Conservation (phyloP, 1,284 basidiomycete genomes). For the Bjerkandera adusta region DNA sequence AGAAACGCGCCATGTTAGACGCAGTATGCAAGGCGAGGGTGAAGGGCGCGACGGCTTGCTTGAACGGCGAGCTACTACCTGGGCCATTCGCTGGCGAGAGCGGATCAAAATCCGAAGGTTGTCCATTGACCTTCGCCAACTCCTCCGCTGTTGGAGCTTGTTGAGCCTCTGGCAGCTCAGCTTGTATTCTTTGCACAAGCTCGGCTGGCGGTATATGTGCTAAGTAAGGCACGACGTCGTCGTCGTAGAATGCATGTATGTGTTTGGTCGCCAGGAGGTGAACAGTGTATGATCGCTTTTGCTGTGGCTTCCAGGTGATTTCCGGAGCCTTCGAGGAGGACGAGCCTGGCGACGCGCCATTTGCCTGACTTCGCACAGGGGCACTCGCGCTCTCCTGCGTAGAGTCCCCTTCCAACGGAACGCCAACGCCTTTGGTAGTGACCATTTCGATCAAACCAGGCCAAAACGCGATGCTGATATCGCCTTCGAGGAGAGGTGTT, state of each 20-base stretch:
- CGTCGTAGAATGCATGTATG: slow-evolving; percentile 45
- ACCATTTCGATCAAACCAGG: slow-evolving; percentile 65
- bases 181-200: slow-evolving; percentile 47
- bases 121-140: slow-evolving; percentile 41
- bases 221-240: slow-evolving; percentile 67
- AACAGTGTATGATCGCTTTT: slow-evolving; percentile 59
- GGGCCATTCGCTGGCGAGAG: slow-evolving; percentile 24
- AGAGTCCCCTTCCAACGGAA: too few species aligned
- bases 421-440: slow-evolving; percentile 41
- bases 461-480: slow-evolving; percentile 61
- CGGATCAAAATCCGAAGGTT: slow-evolving; percentile 50
- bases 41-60: slow-evolving; percentile 55
- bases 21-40: slow-evolving; percentile 69
- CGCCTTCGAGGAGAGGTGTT: slow-evolving; percentile 42
- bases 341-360: slow-evolving; percentile 10
- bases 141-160: slow-evolving; percentile 36
- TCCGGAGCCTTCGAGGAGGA: slow-evolving; percentile 10
- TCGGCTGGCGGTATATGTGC: slow-evolving; percentile 52
- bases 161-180: slow-evolving; percentile 23
- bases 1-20: slow-evolving; percentile 52
- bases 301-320: slow-evolving; percentile 54
- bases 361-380: slow-evolving; percentile 10
- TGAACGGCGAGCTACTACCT: slow-evolving; percentile 24
- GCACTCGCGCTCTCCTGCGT: slow-evolving; percentile 15
- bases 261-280: slow-evolving; percentile 58